These are phyloP conservation scores for Silene coronaria DNA, from an alignment of 179 eudicot species.

Conservation along the genomic window DNA sequence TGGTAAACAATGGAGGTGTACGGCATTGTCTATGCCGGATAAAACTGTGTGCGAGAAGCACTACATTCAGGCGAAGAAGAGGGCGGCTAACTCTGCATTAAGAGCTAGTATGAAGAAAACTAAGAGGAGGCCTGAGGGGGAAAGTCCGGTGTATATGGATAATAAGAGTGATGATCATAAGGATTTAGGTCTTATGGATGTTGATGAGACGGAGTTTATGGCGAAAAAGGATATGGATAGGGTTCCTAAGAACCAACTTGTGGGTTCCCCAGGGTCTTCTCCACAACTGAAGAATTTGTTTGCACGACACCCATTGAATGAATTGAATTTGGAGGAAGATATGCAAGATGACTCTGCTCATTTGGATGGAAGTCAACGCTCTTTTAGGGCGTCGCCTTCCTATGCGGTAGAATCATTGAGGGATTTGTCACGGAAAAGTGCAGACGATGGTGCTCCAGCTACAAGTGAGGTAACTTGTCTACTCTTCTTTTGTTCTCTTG, in stretches of 20 bases:
- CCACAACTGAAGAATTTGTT: slow-evolving; percentile 34
- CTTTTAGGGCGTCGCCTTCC: slow-evolving; percentile 46
- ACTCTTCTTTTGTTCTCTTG: not conserved
- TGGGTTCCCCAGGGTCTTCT: slow-evolving; percentile 53
- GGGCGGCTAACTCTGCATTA: slow-evolving; percentile 91
- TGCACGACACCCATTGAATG: slow-evolving; percentile 26
- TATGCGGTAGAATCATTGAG: slow-evolving; percentile 45
- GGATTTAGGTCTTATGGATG: slow-evolving; percentile 44
- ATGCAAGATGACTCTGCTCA: slow-evolving; percentile 40
- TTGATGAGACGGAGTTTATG: slow-evolving; percentile 40
- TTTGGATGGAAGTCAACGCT: slow-evolving; percentile 50
- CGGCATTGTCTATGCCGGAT: slow-evolving; percentile 97
- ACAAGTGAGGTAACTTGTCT: slow-evolving; percentile 46
- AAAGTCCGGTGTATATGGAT: slow-evolving; percentile 56
- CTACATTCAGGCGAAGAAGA: slow-evolving; percentile 93
- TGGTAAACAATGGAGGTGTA: slow-evolving; percentile 99
- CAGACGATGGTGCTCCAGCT: slow-evolving; percentile 38
- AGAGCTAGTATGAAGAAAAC: slow-evolving; percentile 80
- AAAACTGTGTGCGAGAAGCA: slow-evolving; percentile 98
- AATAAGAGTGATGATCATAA: slow-evolving; percentile 71
- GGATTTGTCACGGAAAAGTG: slow-evolving; percentile 41
- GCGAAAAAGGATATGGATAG: slow-evolving; percentile 44
- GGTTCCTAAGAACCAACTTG: slow-evolving; percentile 30
- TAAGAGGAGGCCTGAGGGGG: slow-evolving; percentile 60
- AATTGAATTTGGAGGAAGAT: slow-evolving; percentile 43